Evolutionary conservation across 805 yeast species (phyloP).

Genomic region (Hanseniaspora vineae): DNA sequence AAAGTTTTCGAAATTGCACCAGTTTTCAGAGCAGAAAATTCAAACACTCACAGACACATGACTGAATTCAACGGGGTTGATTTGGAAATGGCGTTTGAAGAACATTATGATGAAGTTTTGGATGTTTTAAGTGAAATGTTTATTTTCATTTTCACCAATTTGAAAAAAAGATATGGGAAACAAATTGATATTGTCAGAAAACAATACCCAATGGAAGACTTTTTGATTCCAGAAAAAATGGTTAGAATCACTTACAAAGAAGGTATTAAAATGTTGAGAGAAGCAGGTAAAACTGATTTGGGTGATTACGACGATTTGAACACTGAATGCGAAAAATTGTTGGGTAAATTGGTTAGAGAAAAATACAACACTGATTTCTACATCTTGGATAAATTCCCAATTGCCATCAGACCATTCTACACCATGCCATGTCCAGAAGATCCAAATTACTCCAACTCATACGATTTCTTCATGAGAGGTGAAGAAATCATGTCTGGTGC

Average conservation of each 20-base stretch:
- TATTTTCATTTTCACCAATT: conserved; percentile 75
- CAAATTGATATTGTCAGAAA: conserved; percentile 85
- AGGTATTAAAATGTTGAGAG: conserved; percentile 78
- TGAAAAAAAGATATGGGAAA: conserved; percentile 62
- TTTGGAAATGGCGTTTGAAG: conserved; percentile 96
- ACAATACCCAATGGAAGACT: conserved; percentile 96
- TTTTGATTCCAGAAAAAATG: conserved; percentile 89
- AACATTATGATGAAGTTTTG: conserved; percentile 88
- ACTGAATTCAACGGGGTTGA: conserved; percentile 97
- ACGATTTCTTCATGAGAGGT: conserved; percentile 99
- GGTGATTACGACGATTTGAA: conserved; percentile 75
- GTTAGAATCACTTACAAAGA: conserved; percentile 80
- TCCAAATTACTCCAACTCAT: conserved; percentile 89
- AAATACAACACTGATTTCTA: conserved; percentile 96
- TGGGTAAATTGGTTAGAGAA: conserved; percentile 85
- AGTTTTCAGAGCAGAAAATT: conserved; percentile 97
- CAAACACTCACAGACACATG: conserved; percentile 98
- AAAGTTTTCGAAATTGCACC: conserved; percentile 94
- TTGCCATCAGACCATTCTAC: conserved; percentile 94
- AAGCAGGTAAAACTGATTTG: conserved; percentile 68
- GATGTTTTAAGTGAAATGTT: conserved; percentile 58
- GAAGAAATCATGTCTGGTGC: conserved; percentile 99
- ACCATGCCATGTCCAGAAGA: conserved; percentile 97
- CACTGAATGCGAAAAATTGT: conserved; percentile 88
- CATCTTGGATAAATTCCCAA: conserved; percentile 95